phyloP scores from a whole-genome alignment of 768 basidiomycete genomes.

The Daedaleopsis sinensis region DNA sequence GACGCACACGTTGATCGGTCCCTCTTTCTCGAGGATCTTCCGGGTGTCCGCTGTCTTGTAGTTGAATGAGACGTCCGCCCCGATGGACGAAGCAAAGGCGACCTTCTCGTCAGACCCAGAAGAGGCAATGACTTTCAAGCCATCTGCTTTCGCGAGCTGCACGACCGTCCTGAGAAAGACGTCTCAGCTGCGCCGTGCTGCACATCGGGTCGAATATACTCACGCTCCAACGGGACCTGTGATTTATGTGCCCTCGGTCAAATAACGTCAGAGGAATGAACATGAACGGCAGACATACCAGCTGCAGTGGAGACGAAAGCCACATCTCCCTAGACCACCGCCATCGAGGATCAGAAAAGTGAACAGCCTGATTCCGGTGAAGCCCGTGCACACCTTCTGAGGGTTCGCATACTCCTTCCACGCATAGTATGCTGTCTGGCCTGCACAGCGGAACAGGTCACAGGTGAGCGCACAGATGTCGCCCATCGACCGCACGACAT shows the following conservation, averaged over 20 bases:
- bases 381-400: conserved; percentile 39
- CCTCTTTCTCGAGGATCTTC: conserved; percentile 57
- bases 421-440: conserved; percentile 36
- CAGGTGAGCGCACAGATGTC: neutral
- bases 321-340: conserved; percentile 47
- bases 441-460: conserved; percentile 10
- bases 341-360: neutral
- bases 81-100: conserved; percentile 56
- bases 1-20: conserved; percentile 55
- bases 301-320: conserved; percentile 50
- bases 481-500: neutral
- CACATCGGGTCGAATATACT: conserved; percentile 26
- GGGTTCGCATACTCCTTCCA: conserved; percentile 46
- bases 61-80: conserved; percentile 73
- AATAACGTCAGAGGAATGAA: neutral
- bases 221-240: conserved; percentile 62
- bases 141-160: conserved; percentile 46
- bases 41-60: conserved; percentile 62
- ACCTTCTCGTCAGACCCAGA: conserved; percentile 80
- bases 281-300: conserved; percentile 20
- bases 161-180: conserved; percentile 30
- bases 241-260: neutral
- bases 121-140: conserved; percentile 67
- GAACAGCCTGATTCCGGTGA: neutral
- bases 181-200: neutral